Evolutionary conservation across 371 early-diverging fungal genomes (phyloP).

Genomic region (Mucor velutinosus): DNA sequence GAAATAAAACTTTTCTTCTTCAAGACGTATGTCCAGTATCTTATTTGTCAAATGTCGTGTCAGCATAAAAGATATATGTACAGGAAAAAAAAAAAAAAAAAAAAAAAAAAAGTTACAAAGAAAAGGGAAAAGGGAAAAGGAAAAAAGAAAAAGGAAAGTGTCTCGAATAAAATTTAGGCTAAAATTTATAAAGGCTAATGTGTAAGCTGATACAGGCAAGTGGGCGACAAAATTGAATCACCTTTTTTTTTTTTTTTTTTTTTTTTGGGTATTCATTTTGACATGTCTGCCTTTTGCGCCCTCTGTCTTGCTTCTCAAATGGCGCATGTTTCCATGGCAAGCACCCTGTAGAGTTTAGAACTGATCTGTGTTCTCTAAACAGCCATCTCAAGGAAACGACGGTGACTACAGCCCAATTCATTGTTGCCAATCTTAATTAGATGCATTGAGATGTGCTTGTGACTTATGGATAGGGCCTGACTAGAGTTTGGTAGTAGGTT

Average conservation of each 20-base stretch:
- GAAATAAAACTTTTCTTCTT: constrained; percentile 55
- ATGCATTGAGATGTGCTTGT: background rate
- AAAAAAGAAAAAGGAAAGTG: background rate
- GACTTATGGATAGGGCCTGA: background rate
- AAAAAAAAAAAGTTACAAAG: background rate
- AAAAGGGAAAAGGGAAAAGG: no score
- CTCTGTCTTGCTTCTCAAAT: no score
- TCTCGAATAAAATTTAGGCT: background rate
- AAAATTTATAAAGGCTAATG: background rate
- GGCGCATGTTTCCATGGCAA: background rate
- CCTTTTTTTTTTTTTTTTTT: no score
- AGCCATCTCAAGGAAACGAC: background rate
- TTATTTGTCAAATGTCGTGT: constrained; percentile 24
- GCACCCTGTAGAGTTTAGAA: background rate
- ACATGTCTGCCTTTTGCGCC: no score
- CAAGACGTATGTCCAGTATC: constrained; percentile 42
- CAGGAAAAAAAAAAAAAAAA: background rate
- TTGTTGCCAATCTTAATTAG: background rate
- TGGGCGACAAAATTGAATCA: background rate
- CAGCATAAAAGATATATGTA: constrained; percentile 2
- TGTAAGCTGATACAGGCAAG: background rate
- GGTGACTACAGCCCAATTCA: background rate
- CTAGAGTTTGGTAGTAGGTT: background rate
- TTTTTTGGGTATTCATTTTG: no score
- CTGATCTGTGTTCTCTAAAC: background rate